Evolutionary conservation across 169 alveolate genomes (phyloP).

Genomic region (Eimeria praecox): DNA sequence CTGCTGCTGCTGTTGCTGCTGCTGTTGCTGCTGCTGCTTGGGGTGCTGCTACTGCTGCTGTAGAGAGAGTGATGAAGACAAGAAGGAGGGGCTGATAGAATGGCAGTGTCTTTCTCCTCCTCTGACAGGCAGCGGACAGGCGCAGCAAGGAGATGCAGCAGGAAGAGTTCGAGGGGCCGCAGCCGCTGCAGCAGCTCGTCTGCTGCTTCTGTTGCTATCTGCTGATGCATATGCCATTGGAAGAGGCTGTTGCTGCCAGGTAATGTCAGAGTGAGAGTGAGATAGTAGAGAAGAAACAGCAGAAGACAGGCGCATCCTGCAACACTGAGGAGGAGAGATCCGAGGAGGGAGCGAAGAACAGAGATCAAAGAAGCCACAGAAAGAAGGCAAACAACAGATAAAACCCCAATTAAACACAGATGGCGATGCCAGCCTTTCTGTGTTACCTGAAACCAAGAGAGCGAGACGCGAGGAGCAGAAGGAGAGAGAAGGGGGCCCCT

Average conservation of each 20-base stretch:
- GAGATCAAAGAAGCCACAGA: neutral
- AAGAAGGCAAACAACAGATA: neutral
- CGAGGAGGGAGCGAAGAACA: neutral
- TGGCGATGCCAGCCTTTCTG: neutral
- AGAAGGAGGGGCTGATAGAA: constrained; percentile 23
- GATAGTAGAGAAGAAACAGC: neutral
- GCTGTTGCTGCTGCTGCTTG: neutral
- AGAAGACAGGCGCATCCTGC: neutral
- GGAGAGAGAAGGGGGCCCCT: constrained; percentile 41
- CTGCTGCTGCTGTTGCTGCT: neutral
- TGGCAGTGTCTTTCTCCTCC: neutral
- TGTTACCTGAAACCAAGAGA: constrained; percentile 23
- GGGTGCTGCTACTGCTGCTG: neutral
- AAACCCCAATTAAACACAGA: neutral
- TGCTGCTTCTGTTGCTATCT: constrained; percentile 59
- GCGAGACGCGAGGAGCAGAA: constrained; percentile 48
- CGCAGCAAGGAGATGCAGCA: constrained; percentile 51
- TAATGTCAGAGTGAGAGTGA: constrained; percentile 43
- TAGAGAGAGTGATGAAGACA: constrained; percentile 23
- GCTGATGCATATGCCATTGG: constrained; percentile 68
- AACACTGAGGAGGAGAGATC: constrained; percentile 13
- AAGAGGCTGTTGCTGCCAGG: constrained; percentile 57
- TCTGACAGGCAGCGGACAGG: constrained; percentile 13
- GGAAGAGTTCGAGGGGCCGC: constrained; percentile 38
- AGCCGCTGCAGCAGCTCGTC: constrained; percentile 56